Base-by-base conservation (phyloP, 345 rosid species). In the Gynandropsis gynandra region DNA sequence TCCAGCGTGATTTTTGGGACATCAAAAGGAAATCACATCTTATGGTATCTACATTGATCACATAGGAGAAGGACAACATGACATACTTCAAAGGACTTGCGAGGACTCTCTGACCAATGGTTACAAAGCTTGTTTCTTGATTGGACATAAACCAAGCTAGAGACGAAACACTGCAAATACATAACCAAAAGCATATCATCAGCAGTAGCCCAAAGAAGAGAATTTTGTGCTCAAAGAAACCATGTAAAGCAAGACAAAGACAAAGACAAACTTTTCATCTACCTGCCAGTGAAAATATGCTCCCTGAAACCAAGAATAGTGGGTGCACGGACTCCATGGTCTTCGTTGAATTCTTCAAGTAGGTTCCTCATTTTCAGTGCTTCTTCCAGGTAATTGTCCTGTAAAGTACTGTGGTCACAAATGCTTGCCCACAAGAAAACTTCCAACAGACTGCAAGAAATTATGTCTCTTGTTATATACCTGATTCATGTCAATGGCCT, bases 321-420 rank as follows among this genome's bases (percentile, higher is more conserved):
- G 50, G 98, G 96, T 33, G 95, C 71, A 15, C 93, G 87, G 44
- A 87, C 89, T 43, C 97, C 95, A 67, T 92, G 98, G 74, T 92
- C 86, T 72, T 80, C 95, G 19, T 80, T 77, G 72, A 92, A 92
- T 67, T 92, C 98, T 80, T 92, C 95, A 36, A 92, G 76, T 51
- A 92, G 88, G 69, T 92, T 92, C 31, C 89, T 85, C 98, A 92
- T 87, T 74, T 92, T 92, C 42, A 92, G 66, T 41, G 98, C 95
- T 80, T 92, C 96, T 76, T 92, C 98, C 71, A 87, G 73, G 73
- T 92, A 92, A 71, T 92, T 89, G 71, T 92, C 98, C 98, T 92
- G 63, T 39, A 35, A 52, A 61, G 46, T 53, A 52, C 16, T 17
- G 43, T 10, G 43, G 47, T 41, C 29, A 64, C 50, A 35, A 62